Conservation (phyloP, 176 grass and related monocot genomes). For the Typha latifolia region DNA sequence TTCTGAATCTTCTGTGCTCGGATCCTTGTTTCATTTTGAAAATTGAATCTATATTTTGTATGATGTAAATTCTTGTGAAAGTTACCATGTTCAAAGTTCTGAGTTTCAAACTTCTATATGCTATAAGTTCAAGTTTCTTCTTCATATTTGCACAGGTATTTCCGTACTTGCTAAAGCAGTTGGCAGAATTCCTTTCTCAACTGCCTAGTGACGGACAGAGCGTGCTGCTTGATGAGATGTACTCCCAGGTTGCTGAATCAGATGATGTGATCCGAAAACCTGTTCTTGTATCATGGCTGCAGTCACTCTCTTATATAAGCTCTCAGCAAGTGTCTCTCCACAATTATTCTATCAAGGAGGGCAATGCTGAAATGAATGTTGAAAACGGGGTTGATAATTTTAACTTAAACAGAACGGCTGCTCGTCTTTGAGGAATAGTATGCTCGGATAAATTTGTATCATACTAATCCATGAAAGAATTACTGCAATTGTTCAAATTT, state of each 20-base stretch:
- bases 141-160: constrained; percentile 37
- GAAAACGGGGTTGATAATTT: not conserved
- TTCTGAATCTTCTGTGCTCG: too few species aligned
- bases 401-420: not conserved
- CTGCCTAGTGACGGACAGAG: constrained; percentile 79
- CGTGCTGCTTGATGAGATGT: constrained; percentile 71
- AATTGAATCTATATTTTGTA: not conserved
- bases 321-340: constrained; percentile 18
- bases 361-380: not conserved
- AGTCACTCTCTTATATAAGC: constrained; percentile 80
- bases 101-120: not conserved
- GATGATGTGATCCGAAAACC: constrained; percentile 85
- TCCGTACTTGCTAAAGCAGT: constrained; percentile 68
- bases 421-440: not conserved
- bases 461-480: not conserved
- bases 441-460: not conserved
- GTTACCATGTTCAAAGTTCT: not conserved
- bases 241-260: constrained; percentile 66
- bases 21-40: not conserved
- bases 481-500: too few species aligned
- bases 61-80: too few species aligned
- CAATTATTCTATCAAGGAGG: not conserved
- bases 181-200: constrained; percentile 50
- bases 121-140: not conserved
- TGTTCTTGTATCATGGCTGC: constrained; percentile 73